Conservation (phyloP, 345 rosid species). For the Citrus medica region DNA sequence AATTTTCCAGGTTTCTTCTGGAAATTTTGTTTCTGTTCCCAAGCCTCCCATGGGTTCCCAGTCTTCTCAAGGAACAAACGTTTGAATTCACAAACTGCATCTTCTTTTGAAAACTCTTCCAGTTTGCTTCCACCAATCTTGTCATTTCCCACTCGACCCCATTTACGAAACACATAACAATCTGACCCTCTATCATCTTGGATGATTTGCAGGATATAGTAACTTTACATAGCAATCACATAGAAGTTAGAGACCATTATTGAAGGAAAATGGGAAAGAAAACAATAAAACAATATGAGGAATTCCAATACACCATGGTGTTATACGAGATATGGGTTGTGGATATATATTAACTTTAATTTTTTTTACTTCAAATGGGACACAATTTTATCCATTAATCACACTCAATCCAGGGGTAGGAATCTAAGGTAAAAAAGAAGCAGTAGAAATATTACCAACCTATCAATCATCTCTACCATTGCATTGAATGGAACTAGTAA, state of each 20-base stretch:
- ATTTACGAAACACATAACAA: constrained; percentile 82
- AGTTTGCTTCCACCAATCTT: constrained; percentile 81
- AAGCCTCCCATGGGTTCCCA: constrained; percentile 86
- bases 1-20: constrained; percentile 84
- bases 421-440: not conserved
- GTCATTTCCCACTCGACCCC: constrained; percentile 95
- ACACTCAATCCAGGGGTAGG: not conserved
- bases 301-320: not conserved
- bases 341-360: not conserved
- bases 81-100: constrained; percentile 62
- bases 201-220: constrained; percentile 87
- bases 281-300: not conserved
- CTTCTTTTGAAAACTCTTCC: constrained; percentile 74
- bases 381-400: not conserved
- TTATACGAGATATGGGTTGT: not conserved
- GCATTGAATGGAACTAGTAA: not conserved
- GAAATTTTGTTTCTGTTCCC: constrained; percentile 79
- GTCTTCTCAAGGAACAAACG: constrained; percentile 85
- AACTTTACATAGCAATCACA: constrained; percentile 44
- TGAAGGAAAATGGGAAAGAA: not conserved
- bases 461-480: not conserved
- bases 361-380: not conserved
- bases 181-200: constrained; percentile 81
- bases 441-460: not conserved
- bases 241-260: constrained; percentile 15